phyloP scores from a whole-genome alignment of 371 early-diverging fungal species.

The Fennellomyces sp. region DNA sequence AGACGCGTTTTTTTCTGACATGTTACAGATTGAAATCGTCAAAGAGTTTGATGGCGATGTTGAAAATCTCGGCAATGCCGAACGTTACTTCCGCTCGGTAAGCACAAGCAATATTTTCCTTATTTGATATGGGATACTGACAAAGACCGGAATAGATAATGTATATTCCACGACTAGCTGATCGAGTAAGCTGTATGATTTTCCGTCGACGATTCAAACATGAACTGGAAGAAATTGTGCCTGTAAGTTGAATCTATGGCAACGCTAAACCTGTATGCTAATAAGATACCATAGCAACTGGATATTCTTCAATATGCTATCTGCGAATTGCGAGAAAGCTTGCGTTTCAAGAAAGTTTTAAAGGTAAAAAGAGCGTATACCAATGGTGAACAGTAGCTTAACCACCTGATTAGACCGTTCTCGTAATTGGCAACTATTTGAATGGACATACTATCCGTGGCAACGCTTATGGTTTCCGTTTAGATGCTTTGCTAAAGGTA shows the following conservation, averaged over 20 bases:
- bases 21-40: conserved; percentile 55
- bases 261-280: no score
- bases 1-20: not conserved
- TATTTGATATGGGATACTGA: not conserved
- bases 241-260: conserved; percentile 49
- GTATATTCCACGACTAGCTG: conserved; percentile 71
- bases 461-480: conserved; percentile 78
- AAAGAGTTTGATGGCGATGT: conserved; percentile 69
- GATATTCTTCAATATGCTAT: conserved; percentile 36
- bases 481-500: conserved; percentile 74
- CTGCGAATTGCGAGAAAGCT: conserved; percentile 30
- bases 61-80: conserved; percentile 66
- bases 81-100: conserved; percentile 64
- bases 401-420: conserved; percentile 47
- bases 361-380: conserved; percentile 38
- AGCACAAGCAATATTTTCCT: not conserved
- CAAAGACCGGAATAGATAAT: conserved; percentile 64
- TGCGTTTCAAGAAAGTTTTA: conserved; percentile 57
- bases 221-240: conserved; percentile 70
- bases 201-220: conserved; percentile 71
- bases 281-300: no score
- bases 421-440: conserved; percentile 83
- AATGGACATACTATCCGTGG: conserved; percentile 83
- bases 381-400: not conserved
- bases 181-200: conserved; percentile 75